Conservation (phyloP, 2,329 filamentous ascomycete species). For the Aspergillus sp. region DNA sequence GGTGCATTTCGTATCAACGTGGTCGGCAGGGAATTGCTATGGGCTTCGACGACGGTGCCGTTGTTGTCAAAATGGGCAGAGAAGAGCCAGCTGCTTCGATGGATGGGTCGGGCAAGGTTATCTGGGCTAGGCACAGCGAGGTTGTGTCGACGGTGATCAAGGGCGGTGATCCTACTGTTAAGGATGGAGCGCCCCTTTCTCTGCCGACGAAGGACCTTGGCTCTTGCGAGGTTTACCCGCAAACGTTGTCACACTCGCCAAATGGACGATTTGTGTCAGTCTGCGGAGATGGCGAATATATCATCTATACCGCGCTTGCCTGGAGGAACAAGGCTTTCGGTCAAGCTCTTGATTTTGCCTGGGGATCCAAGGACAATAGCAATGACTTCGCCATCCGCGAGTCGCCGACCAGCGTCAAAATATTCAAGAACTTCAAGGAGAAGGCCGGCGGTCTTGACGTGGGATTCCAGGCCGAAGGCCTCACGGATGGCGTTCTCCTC, state of each 20-base stretch:
- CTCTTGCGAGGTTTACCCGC: constrained; percentile 92
- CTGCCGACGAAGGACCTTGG: constrained; percentile 91
- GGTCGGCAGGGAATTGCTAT: constrained; percentile 90
- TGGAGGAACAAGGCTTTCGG: constrained; percentile 98
- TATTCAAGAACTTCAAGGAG: constrained; percentile 97
- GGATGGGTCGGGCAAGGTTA: constrained; percentile 90
- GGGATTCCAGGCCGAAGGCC: constrained; percentile 85
- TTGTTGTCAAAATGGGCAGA: constrained; percentile 93
- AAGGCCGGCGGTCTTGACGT: constrained; percentile 82
- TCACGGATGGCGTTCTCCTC: constrained; percentile 79
- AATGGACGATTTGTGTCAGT: constrained; percentile 85
- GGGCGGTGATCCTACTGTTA: constrained; percentile 69
- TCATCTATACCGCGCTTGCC: constrained; percentile 93
- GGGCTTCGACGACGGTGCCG: constrained; percentile 94
- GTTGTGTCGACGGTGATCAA: constrained; percentile 94
- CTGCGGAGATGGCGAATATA: constrained; percentile 96
- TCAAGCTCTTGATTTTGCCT: constrained; percentile 89
- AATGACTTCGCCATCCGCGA: constrained; percentile 98
- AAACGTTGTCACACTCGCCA: constrained; percentile 88
- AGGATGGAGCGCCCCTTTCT: constrained; percentile 79
- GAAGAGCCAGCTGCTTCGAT: constrained; percentile 97
- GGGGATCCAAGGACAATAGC: constrained; percentile 94
- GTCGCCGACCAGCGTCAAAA: constrained; percentile 85
- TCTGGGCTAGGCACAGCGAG: constrained; percentile 93
- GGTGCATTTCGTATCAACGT: constrained; percentile 94